Conservation (phyloP, 306 rosid species). For the Clitoria ternatea region DNA sequence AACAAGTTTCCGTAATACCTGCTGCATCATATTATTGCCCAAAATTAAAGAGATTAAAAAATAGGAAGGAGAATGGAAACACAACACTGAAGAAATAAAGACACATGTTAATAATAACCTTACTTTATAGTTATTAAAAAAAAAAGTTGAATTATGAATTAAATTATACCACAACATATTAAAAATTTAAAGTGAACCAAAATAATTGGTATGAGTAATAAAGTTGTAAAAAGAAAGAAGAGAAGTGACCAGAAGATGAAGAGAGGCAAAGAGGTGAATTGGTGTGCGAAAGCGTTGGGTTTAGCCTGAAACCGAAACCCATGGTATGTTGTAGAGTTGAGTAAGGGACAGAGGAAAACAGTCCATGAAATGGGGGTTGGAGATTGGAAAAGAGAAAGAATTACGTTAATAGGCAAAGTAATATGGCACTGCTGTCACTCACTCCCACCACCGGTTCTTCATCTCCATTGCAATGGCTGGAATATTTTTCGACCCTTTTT, state of each 20-base stretch:
- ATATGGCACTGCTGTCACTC: conserved; percentile 34
- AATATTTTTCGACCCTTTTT: conserved; percentile 13
- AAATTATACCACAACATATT: too few species aligned
- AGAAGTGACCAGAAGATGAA: conserved; percentile 56
- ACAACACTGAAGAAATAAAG: too few species aligned
- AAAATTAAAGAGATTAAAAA: not conserved
- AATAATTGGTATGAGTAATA: not conserved
- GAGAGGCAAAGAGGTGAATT: conserved; percentile 45
- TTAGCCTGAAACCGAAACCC: conserved; percentile 62
- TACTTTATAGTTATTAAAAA: not conserved
- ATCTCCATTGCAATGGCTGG: conserved; percentile 28
- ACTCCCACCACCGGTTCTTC: conserved; percentile 58
- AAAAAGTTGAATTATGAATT: not conserved
- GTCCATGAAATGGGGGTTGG: conserved; percentile 41
- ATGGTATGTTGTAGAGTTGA: conserved; percentile 25
- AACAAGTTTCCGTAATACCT: conserved; percentile 56
- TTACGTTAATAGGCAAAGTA: not conserved
- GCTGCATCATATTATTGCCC: conserved; percentile 35
- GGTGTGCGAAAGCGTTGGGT: conserved; percentile 43
- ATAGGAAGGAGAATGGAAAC: not conserved
- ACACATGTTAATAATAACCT: too few species aligned
- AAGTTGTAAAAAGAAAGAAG: not conserved
- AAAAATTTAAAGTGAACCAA: not conserved
- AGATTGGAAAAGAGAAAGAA: not conserved
- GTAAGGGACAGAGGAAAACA: conserved; percentile 27